Conservation (phyloP, 1,284 basidiomycete genomes). For the Chalciporus sp. region DNA sequence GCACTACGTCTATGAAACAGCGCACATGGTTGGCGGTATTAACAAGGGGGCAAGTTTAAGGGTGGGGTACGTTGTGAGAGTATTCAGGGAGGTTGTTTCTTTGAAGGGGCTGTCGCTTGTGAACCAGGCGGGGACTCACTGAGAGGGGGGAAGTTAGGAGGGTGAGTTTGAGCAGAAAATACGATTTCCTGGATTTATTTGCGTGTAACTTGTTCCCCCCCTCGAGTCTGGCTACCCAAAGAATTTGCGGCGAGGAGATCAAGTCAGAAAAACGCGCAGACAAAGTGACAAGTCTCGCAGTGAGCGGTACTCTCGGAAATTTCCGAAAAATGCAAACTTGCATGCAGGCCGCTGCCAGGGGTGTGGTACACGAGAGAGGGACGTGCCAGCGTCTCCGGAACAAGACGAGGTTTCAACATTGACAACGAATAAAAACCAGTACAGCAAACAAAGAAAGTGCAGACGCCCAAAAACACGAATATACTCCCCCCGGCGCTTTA, state of each 20-base stretch:
- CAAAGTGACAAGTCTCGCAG: conserved; percentile 12
- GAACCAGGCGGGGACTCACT: not conserved
- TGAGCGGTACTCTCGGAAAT: conserved; percentile 25
- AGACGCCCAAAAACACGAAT: conserved; percentile 1
- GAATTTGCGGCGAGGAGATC: conserved; percentile 4
- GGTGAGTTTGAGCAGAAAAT: conserved; percentile 4
- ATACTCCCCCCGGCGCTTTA: conserved; percentile 14
- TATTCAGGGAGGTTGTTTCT: not conserved
- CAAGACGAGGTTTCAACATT: not conserved
- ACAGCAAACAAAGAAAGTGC: conserved; percentile 12
- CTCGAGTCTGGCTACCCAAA: conserved; percentile 5
- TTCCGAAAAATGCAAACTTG: conserved; percentile 25
- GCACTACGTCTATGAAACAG: conserved; percentile 14
- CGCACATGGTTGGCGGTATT: conserved; percentile 24
- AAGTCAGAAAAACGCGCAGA: conserved; percentile 19
- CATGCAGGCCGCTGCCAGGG: conserved; percentile 6
- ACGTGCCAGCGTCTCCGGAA: not conserved
- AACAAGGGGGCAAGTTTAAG: not conserved
- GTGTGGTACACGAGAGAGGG: conserved; percentile 15
- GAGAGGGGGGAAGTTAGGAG: conserved; percentile 7
- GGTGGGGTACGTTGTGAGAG: not conserved
- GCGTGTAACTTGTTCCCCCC: conserved; percentile 17
- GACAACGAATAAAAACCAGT: conserved; percentile 7
- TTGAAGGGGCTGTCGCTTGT: not conserved
- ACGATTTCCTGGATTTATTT: conserved; percentile 5